Evolutionary conservation across 805 yeast species (phyloP).

Genomic region (Ogataea ramenticola): DNA sequence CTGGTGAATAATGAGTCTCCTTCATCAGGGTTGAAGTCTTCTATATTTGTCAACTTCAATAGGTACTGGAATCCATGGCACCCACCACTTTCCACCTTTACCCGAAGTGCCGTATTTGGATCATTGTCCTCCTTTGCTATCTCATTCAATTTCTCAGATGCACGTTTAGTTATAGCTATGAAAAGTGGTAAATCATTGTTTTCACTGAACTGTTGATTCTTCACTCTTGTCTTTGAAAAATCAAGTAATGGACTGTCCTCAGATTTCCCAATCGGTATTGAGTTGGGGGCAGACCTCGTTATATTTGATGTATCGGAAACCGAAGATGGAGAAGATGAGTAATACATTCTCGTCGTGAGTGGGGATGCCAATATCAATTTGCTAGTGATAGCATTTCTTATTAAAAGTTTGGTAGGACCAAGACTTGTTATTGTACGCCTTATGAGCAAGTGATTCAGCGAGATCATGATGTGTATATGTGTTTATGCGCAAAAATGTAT

Average conservation of each 20-base stretch:
- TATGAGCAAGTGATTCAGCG: no score
- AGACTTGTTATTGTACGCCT: no score
- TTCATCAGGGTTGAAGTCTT: slow-evolving; percentile 24
- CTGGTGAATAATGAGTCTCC: slow-evolving; percentile 54
- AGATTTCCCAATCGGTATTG: no score
- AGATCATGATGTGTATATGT: no score
- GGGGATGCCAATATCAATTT: no score
- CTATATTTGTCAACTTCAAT: slow-evolving; percentile 43
- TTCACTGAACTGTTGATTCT: slow-evolving; percentile 26
- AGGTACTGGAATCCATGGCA: slow-evolving; percentile 97
- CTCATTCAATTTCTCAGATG: slow-evolving; percentile 42
- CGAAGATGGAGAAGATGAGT: background rate
- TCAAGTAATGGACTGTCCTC: slow-evolving; percentile 15
- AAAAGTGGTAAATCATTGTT: slow-evolving; percentile 29
- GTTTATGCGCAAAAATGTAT: no score
- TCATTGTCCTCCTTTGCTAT: slow-evolving; percentile 49
- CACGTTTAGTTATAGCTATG: slow-evolving; percentile 40
- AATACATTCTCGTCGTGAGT: background rate
- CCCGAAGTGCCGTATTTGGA: slow-evolving; percentile 56
- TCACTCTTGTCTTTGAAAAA: slow-evolving; percentile 24
- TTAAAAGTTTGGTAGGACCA: no score
- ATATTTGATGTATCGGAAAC: background rate
- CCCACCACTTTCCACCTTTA: slow-evolving; percentile 90
- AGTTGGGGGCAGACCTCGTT: background rate
- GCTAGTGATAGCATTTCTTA: no score